Base-by-base conservation (phyloP, 345 rosid species). In the Durio zibethinus region DNA sequence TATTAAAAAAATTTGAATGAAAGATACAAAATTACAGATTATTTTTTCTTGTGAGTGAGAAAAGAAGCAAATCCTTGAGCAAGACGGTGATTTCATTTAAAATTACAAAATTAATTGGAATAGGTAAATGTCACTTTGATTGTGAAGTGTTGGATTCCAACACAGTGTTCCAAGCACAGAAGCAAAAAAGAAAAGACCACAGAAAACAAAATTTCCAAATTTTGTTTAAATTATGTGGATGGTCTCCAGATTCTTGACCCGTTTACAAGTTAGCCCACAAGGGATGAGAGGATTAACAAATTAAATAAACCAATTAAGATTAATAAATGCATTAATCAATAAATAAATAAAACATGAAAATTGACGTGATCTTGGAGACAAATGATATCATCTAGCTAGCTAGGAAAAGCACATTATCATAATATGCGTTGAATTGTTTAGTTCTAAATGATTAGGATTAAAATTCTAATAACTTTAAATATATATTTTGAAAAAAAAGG, bases 131-230 rank as follows among this genome's bases (percentile, higher is more conserved):
- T 69, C 59, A 21, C 23, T 71, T 59, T 78, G 82, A 82, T 82
- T n/a, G 70, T 60, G 77, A 80, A 76, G 76, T 78, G 69, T 56
- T 61, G 75, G 77, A 75, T 82, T 78, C 82, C 71, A 31, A 36
- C 2, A 27, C 36, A n/a, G 78, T 54, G 66, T 76, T 81, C 66
- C 23, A 50, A 68, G 18, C 21, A 25, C 11, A 60, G 67, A 81
- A 80, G 76, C 73, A 60, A 74, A 82, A 68, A 75, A 48, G n/a
- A 64, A 64, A 18, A 61, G 71, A 69, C 78, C 65, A 77, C 65
- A 71, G 25, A 35, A 48, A 71, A 71, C 35, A 27, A 43, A 70
- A 70, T 27, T 7, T n/a, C 4, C 10, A 42, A 11, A 43, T 10
- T 9, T 60, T 60, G 12, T 25, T 60, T 23, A 0, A 27, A 25